Evolutionary conservation across 768 basidiomycete species (phyloP), one percentile per base, ranked within the genome.

Genomic region (Gloeopeniophorella convolvens): DNA sequence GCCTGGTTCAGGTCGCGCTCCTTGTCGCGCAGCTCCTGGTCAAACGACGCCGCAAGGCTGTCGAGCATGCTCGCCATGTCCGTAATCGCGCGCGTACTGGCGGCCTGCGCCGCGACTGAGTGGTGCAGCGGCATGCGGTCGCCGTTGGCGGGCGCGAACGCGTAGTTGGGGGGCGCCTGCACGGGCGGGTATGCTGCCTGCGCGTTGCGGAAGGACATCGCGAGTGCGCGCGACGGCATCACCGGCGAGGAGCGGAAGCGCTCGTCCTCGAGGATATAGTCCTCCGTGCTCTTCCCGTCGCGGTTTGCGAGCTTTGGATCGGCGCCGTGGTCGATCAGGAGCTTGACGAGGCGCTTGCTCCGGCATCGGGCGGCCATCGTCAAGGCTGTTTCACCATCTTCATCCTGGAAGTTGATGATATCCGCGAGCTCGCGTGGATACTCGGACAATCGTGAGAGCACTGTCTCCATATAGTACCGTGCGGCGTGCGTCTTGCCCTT

Each of bases 381-480:
- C 54, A 99, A 68, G 10, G 96, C 92, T 6, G 96, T 98, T 70
- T 99, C 96, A 30, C 95, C 95, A 57, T 99, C 96, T 64, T 97
- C 93, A 64, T 98, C 95, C 65, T 96, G 96, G 65, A 97, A 98
- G 63, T 99, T 99, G 68, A 99, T 92, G 40, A 99, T 91, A 62
- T 99, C 96, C 27, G 92, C 90, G 26, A 99, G 71, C 66, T 99
- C 96, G 61, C 88, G 88, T 1, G 96, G 94, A 69, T 89, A 99
- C 62, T 94, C 93, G 5, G 87, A 76, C 33, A 99, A 75, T 43
- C 95, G 79, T 34, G 73, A 75, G 46, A 99, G 76, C 33, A 98
- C 83, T 0, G 91, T 94, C 67, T 99, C 96, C 91, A 99, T 92
- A 68, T 99, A 99, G 69, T 99, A 99, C 20, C 94, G 79, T 8